Base-by-base conservation (phyloP, 345 rosid species). In the Cardamine occulta region DNA sequence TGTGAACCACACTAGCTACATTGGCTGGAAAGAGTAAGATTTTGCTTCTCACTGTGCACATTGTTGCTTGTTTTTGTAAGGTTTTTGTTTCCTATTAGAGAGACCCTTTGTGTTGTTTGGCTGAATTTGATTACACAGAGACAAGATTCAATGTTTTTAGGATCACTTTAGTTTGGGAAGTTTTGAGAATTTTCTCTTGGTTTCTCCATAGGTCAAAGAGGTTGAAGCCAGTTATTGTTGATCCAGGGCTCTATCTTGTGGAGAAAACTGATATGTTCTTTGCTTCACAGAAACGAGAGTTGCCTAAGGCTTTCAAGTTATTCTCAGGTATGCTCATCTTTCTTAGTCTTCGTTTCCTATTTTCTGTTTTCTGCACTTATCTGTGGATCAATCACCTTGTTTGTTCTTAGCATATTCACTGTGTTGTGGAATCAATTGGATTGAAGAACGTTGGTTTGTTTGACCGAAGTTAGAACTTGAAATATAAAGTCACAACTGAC, bases 21-120 rank as follows among this genome's bases (percentile, higher is more conserved):
- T 92, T 84, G 99, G 96, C 73, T 84, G 99, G 98, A 89, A 82
- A 90, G 98, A 95, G 98, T 95, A 92, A 56, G 91, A 53, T 47
- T 32, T 8, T 70, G 17, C 58, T 35, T 45, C 58, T 37, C 17
- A 11, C 5, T 39, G 44, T 39, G 14, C 5, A 11, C 44, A 39
- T 39, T 39, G 14, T 39, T 40, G 13, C 13, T 37, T 37, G 42
- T 37, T 10, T 37, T 37, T 8, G 13, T 37, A 37, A 9, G 42
- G 42, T 40, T 12, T 40, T 40, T 40, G 35, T 15, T 59, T 45
- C 12, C 5, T 24, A 4, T 72, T 61, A 11, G 39, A n/a, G 40
- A 49, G 57, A 40, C 11, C 1, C 8, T 39, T 67, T 44, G 60
- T 75, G 54, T 68, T 70, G 39, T 65, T 65, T 34, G 42, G 13